These are phyloP conservation scores for Jasminum sambac DNA, from an alignment of 257 asterid genomes.

Conservation along the genomic window DNA sequence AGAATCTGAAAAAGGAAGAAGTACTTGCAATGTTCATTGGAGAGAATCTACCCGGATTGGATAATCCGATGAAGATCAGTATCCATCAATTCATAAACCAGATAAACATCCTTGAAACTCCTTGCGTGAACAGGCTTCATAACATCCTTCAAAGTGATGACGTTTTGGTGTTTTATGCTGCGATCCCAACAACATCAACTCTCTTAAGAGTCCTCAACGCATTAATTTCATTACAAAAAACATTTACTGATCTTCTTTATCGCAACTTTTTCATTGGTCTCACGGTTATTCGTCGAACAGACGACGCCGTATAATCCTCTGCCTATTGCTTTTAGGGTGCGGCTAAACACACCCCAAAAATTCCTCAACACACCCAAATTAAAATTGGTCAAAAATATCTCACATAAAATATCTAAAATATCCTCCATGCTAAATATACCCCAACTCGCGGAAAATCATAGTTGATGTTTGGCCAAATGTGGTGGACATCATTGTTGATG, in stretches of 20 bases:
- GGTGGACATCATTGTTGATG: too few relatives aligned
- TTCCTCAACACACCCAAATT: too few relatives aligned
- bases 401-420: too few relatives aligned
- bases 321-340: not conserved
- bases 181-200: constrained; percentile 1
- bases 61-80: not conserved
- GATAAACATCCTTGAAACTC: constrained; percentile 4
- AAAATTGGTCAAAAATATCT: too few relatives aligned
- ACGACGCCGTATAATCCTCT: not conserved
- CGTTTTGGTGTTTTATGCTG: not conserved
- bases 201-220: not conserved
- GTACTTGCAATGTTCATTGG: not conserved
- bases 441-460: too few relatives aligned
- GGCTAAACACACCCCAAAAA: too few relatives aligned
- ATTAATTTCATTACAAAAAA: not conserved
- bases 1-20: not conserved
- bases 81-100: constrained; percentile 3
- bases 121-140: not conserved
- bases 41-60: not conserved
- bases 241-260: not conserved
- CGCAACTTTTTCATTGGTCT: not conserved
- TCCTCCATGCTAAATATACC: too few relatives aligned
- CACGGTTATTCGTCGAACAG: not conserved
- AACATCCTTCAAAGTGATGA: not conserved
- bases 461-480: too few relatives aligned